These are phyloP conservation scores for Yamadazyma aaseri DNA, from an alignment of 1,139 yeast genomes.

Conservation along the genomic window DNA sequence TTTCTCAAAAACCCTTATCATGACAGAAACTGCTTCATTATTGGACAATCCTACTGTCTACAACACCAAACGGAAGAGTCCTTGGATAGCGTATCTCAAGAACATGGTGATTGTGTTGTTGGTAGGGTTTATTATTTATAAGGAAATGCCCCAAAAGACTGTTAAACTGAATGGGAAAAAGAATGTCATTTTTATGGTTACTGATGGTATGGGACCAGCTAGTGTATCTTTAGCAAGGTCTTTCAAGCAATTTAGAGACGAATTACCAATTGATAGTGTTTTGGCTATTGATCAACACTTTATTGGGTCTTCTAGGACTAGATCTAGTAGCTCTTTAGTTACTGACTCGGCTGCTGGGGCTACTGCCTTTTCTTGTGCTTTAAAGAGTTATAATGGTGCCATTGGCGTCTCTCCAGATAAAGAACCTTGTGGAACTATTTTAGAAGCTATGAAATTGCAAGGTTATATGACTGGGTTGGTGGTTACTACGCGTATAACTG, in stretches of 20 bases:
- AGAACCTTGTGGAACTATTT: conserved; percentile 74
- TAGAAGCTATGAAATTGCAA: conserved; percentile 76
- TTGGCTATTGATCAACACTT: conserved; percentile 63
- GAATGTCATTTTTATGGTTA: conserved; percentile 78
- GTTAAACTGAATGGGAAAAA: conserved; percentile 14
- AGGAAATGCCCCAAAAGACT: conserved; percentile 1
- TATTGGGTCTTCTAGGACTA: conserved; percentile 76
- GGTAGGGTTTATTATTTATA: conserved; percentile 2
- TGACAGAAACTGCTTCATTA: conserved; percentile 5
- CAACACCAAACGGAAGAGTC: conserved; percentile 2
- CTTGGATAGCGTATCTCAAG: conserved; percentile 3
- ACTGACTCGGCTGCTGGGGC: conserved; percentile 97
- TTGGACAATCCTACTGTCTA: conserved; percentile 3
- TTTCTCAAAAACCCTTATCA: background rate
- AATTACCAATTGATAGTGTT: conserved; percentile 49
- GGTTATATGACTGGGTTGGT: conserved; percentile 84
- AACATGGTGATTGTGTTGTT: conserved; percentile 3
- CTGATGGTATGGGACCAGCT: conserved; percentile 92
- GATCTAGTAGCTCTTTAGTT: conserved; percentile 66
- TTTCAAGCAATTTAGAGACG: conserved; percentile 58
- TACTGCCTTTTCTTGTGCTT: conserved; percentile 79
- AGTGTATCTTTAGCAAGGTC: conserved; percentile 72
- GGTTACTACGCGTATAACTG: conserved; percentile 72
- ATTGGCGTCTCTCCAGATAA: conserved; percentile 66
- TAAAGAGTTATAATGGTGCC: conserved; percentile 83